A percentile compares a stretch with the other conserved stretches of the same genome.
Conservation (phyloP, 306 rosid genomes). For the Datisca glomerata region DNA sequence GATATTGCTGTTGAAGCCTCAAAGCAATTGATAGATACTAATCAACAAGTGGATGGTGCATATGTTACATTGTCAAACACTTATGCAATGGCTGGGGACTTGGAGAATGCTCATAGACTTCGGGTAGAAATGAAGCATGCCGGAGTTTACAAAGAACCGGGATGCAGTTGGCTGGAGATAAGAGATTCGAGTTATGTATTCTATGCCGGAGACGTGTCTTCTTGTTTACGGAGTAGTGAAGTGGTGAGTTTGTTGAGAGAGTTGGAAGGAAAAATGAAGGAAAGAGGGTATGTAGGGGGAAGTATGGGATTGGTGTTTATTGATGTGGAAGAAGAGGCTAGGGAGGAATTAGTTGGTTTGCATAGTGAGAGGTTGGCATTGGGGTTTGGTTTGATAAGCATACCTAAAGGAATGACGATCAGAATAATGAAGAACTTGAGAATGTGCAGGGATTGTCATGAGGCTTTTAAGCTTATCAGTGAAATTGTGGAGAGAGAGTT, state of each 20-base stretch:
- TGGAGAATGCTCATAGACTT: conserved; percentile 51
- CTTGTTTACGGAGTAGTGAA: conserved; percentile 28
- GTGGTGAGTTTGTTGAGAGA: conserved; percentile 34
- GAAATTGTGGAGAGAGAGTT: conserved; percentile 62
- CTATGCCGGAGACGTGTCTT: conserved; percentile 51
- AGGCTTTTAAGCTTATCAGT: conserved; percentile 64
- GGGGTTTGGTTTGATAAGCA: conserved; percentile 61
- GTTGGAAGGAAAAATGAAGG: conserved; percentile 56
- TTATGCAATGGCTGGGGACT: conserved; percentile 60
- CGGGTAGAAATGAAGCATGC: conserved; percentile 50
- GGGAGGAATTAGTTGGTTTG: conserved; percentile 45
- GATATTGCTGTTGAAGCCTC: conserved; percentile 67
- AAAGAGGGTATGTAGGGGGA: conserved; percentile 55
- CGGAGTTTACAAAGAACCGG: conserved; percentile 60
- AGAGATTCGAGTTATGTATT: conserved; percentile 48
- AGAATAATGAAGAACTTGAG: conserved; percentile 85
- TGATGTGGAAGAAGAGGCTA: conserved; percentile 70
- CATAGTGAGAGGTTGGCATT: conserved; percentile 82
- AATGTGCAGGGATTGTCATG: conserved; percentile 71
- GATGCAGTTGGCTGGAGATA: conserved; percentile 82
- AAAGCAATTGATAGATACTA: conserved; percentile 44
- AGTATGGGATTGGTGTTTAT: conserved; percentile 57
- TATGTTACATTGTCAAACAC: conserved; percentile 61
- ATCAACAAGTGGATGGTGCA: conserved; percentile 53
- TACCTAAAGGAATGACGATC: conserved; percentile 48